Base-by-base conservation (phyloP, 2,329 filamentous ascomycete species). In the Beauveria caledonica region DNA sequence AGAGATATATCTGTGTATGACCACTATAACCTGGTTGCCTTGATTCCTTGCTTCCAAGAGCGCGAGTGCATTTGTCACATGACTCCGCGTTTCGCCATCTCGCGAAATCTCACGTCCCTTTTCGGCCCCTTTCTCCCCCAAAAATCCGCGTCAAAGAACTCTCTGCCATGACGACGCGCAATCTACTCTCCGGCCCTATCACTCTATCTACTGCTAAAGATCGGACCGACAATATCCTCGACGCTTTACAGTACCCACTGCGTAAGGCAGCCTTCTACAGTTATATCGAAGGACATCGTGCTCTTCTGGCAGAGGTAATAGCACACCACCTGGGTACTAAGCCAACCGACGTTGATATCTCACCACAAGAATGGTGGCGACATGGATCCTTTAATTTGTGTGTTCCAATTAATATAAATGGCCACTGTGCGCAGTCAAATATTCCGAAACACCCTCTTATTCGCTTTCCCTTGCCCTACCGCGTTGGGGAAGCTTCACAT, bases 321-420 rank as follows among this genome's bases (percentile, higher is more conserved):
- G 58, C 58, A 36, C 25, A 52, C 21, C 58, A 60, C 25, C 6
- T 60, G 17, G 39, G 21, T 21, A 55, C 33, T 5, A 55, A 49
- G 13, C 27, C 58, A 11, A 21, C 42, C 10, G 44, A 54, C 5
- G 58, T 63, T 60, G 21, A 56, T 3, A 60, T 64, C 17, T 61
- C 62, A 50, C 36, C 62, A 9, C 62, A 62, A 61, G 62, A 64
- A 11, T 63, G 46, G 42, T 64, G 60, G 63, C 58, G 27, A 2
- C 50, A 39, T 72, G 72, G 72, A 65, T 69, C 33, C 60, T 75
- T 73, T 62, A 76, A 75, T 62, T 65, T 72, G 51, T 74, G 68
- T 59, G 66, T 74, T 21, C 69, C 70, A 10, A 57, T 73, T 39
- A 52, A 51, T 13, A 59, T 67, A 19, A 44, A 60, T 66, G 23